phyloP scores from a whole-genome alignment of 352 stramenopile genomes.

The Pythium rhizo-oryzae region DNA sequence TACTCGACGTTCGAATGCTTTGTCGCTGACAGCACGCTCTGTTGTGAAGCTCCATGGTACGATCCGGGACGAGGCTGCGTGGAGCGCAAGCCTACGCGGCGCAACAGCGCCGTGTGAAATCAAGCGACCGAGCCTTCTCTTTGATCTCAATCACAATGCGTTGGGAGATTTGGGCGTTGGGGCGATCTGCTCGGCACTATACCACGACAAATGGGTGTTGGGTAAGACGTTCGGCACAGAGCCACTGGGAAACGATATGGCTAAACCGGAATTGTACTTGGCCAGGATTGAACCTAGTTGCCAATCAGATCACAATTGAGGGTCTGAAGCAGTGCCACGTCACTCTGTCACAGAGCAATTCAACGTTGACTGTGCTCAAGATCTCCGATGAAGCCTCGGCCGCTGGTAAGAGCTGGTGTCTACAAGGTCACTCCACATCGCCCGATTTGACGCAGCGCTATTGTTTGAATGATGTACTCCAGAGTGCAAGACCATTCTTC shows the following conservation, averaged over 20 bases:
- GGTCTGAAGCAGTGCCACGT: constrained; percentile 36
- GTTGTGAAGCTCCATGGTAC: constrained; percentile 47
- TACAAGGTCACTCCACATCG: background rate
- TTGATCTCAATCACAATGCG: constrained; percentile 55
- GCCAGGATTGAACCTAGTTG: constrained; percentile 48
- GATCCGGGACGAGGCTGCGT: constrained; percentile 52
- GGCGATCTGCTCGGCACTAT: constrained; percentile 52
- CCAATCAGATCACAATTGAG: constrained; percentile 41
- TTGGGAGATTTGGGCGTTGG: constrained; percentile 44
- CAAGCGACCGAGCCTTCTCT: constrained; percentile 30
- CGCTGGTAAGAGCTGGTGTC: background rate
- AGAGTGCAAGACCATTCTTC: constrained; percentile 2
- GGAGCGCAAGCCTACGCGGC: constrained; percentile 59
- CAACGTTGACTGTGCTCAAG: constrained; percentile 46
- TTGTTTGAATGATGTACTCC: background rate
- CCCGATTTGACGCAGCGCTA: background rate
- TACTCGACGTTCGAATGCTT: background rate
- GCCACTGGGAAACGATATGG: background rate
- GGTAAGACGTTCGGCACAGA: constrained; percentile 26
- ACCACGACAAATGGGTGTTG: constrained; percentile 69
- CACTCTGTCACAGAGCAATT: constrained; percentile 48
- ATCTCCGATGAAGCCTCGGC: constrained; percentile 34
- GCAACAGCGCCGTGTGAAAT: constrained; percentile 12
- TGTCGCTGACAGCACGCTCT: background rate
- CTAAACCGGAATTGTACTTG: background rate